A percentile compares a stretch with the other conserved stretches of the same genome.
These are phyloP conservation scores for Fusarium metavorans DNA, from an alignment of 2,329 filamentous ascomycete genomes.

Conservation along the genomic window DNA sequence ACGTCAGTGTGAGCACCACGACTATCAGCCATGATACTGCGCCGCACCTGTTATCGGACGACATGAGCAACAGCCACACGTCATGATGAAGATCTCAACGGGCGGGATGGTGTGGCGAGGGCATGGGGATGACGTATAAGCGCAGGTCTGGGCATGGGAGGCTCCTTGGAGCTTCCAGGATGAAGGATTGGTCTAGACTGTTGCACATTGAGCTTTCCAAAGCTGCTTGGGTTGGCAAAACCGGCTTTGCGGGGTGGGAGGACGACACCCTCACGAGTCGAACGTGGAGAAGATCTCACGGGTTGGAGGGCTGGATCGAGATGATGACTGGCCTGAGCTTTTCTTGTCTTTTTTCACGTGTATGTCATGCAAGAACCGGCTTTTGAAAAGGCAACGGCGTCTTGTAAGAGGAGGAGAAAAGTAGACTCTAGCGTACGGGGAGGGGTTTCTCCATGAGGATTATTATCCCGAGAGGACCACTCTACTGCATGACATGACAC, in stretches of 20 bases:
- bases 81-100: slow-evolving; percentile 41
- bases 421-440: slow-evolving; percentile 33
- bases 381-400: not conserved
- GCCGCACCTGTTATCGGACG: slow-evolving; percentile 32
- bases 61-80: slow-evolving; percentile 40
- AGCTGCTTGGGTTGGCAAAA: slow-evolving; percentile 22
- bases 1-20: slow-evolving; percentile 42
- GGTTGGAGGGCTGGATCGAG: slow-evolving; percentile 33
- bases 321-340: slow-evolving; percentile 30
- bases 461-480: slow-evolving; percentile 12
- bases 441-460: slow-evolving; percentile 40
- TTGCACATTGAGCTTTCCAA: not conserved
- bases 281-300: slow-evolving; percentile 29
- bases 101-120: slow-evolving; percentile 39
- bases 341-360: slow-evolving; percentile 17
- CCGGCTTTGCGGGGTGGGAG: slow-evolving; percentile 36
- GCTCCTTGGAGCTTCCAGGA: slow-evolving; percentile 7
- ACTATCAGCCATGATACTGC: slow-evolving; percentile 34
- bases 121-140: slow-evolving; percentile 42
- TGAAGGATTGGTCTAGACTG: slow-evolving; percentile 19
- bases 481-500: slow-evolving; percentile 30
- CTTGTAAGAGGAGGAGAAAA: not conserved
- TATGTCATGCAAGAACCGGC: not conserved
- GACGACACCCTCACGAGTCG: slow-evolving; percentile 23
- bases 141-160: slow-evolving; percentile 19